phyloP scores from a whole-genome alignment of 805 yeast genomes.

The Schizosaccharomyces octosporus region DNA sequence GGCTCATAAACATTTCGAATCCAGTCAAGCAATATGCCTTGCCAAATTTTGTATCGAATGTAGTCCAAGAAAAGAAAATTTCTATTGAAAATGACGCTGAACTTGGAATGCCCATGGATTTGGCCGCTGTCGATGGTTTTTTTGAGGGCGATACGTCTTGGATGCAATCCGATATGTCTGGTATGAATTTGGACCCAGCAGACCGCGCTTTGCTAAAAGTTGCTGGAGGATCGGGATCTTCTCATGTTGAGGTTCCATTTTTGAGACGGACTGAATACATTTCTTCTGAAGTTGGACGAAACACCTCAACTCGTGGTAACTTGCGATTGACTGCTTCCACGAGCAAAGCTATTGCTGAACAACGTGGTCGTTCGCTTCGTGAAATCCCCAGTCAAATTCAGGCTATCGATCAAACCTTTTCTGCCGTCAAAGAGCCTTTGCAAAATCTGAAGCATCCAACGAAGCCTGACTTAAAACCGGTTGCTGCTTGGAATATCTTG shows the following conservation, averaged over 20 bases:
- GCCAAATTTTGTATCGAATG: conserved; percentile 38
- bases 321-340: conserved; percentile 9
- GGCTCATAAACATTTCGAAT: conserved; percentile 33
- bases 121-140: conserved; percentile 38
- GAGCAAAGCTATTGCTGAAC: conserved; percentile 8
- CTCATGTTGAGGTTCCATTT: conserved; percentile 23
- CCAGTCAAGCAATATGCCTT: conserved; percentile 24
- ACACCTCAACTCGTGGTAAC: conserved; percentile 7
- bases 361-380: conserved; percentile 12
- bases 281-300: conserved; percentile 29
- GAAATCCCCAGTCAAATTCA: conserved; percentile 41
- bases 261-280: conserved; percentile 86
- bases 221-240: not conserved
- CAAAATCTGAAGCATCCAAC: conserved; percentile 46
- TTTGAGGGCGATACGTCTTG: conserved; percentile 34
- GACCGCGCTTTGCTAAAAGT: conserved; percentile 13
- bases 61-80: conserved; percentile 48
- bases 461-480: conserved; percentile 48
- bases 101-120: conserved; percentile 55
- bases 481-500: conserved; percentile 49
- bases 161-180: conserved; percentile 13
- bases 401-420: conserved; percentile 60
- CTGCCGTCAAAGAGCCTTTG: conserved; percentile 24
- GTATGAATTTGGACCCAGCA: conserved; percentile 33
- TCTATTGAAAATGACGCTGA: conserved; percentile 26